Evolutionary conservation across 306 rosid genomes (phyloP), one percentile per base, ranked within the genome.

Genomic region (Cucurbita ficifolia): DNA sequence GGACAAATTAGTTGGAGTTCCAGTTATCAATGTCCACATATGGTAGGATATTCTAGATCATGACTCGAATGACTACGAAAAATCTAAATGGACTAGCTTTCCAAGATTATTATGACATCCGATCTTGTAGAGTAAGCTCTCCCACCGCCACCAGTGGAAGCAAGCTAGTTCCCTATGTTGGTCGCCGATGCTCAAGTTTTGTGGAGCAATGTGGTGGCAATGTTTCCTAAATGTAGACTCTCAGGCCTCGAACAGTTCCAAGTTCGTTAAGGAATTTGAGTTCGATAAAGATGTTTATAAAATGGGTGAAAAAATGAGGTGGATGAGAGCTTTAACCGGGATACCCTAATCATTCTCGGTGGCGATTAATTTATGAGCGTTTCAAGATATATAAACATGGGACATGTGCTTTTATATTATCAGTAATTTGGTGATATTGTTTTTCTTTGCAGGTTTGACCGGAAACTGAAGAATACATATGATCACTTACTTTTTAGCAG

Each of bases 401-500:
- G 17, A 21, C 39, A 67, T 45, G 29, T 40, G 72, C 52, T 5
- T 69, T 48, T 29, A 29, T 49, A 70, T 49, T 8, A 70, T 48
- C 63, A 16, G 60, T 72, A 17, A 40, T 54, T 17, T 3, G 35
- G 62, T 54, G 51, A 38, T 38, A 8, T 54, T 58, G 18, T 76
- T 16, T 62, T 48, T 45, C 43, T 76, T 75, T 82, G 79, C 95
- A 94, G 99, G 99, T 91, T 94, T 79, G 96, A 94, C 86, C 85
- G 92, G 83, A 94, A 91, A 82, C 84, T 94, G 88, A 91, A 94
- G 92, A 94, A 91, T 84, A 83, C 97, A 35, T 90, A 90, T 68
- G 99, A 91, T 84, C 92, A 89, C 78, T 90, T 94, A 46, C 99
- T 94, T 78, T 94, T 94, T 79, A 94, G 96, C 97, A 94, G 99